Evolutionary conservation across 768 basidiomycete species (phyloP).

Genomic region (Gelatoporia subvermispora): DNA sequence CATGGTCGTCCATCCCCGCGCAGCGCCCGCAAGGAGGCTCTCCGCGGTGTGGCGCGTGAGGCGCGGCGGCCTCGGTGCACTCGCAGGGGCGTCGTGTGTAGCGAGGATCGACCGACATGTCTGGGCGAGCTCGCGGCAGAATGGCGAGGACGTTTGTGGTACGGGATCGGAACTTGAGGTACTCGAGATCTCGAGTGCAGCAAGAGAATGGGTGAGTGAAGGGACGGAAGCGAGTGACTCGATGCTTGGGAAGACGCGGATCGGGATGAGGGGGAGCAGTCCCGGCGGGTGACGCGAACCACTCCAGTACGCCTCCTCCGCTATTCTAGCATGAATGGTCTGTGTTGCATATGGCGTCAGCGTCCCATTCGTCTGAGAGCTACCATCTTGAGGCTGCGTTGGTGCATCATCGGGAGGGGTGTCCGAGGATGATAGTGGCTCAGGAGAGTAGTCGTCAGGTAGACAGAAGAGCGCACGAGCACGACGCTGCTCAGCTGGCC

Average conservation of each 20-base stretch:
- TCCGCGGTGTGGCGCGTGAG: conserved; percentile 76
- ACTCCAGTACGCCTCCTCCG: conserved; percentile 53
- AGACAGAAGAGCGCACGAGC: conserved; percentile 55
- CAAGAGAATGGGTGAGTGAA: too few species aligned
- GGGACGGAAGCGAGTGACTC: conserved; percentile 10
- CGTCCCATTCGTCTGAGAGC: not conserved
- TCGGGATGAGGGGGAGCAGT: conserved; percentile 56
- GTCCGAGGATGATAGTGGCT: too few species aligned
- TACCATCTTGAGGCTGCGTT: too few species aligned
- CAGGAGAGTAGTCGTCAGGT: not conserved
- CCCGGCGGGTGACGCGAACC: conserved; percentile 50
- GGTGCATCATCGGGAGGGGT: too few species aligned
- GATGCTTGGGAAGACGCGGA: conserved; percentile 43
- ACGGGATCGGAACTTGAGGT: not conserved
- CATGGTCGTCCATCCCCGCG: conserved; percentile 76
- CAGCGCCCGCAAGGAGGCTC: conserved; percentile 66
- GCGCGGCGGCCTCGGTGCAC: conserved; percentile 24
- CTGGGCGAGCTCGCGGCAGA: conserved; percentile 43
- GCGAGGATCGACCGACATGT: conserved; percentile 54
- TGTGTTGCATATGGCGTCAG: not conserved
- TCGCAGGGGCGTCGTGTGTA: conserved; percentile 10
- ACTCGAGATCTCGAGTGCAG: too few species aligned
- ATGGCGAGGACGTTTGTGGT: conserved; percentile 22
- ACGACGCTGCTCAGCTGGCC: conserved; percentile 58
- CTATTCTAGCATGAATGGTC: conserved; percentile 18